A percentile compares a stretch with the other conserved stretches of the same genome.
These are phyloP conservation scores for Xanthoparmelia taractica DNA, from an alignment of 495 filamentous ascomycete genomes.

Conservation along the genomic window DNA sequence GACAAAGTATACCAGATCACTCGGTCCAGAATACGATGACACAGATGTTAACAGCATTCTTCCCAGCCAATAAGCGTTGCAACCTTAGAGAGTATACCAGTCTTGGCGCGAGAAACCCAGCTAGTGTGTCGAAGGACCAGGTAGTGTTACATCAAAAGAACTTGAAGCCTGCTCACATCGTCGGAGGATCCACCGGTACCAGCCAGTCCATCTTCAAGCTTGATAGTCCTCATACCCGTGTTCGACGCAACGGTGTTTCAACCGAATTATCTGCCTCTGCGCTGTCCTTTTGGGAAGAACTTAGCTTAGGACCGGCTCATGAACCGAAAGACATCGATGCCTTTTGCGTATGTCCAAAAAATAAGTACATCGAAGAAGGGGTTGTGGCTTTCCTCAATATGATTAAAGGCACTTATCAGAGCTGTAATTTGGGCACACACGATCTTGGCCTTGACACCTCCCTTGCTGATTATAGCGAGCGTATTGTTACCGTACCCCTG, in stretches of 20 bases:
- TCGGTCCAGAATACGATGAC: neutral
- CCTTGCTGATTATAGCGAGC: conserved; percentile 45
- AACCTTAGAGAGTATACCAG: conserved; percentile 4
- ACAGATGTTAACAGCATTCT: neutral
- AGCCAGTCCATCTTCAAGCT: conserved; percentile 10
- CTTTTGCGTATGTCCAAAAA: conserved; percentile 69
- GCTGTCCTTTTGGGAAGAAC: conserved; percentile 81
- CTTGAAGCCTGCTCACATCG: neutral
- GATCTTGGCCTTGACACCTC: conserved; percentile 49
- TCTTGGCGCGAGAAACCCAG: neutral
- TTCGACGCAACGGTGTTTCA: conserved; percentile 48
- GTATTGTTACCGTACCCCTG: conserved; percentile 40
- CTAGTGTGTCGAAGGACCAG: neutral
- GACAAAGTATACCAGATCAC: neutral
- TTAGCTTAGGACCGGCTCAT: conserved; percentile 71
- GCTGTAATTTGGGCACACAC: conserved; percentile 69
- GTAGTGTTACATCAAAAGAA: neutral
- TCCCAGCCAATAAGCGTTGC: conserved; percentile 8
- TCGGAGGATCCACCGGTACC: neutral
- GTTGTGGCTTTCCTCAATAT: conserved; percentile 63
- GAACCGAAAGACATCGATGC: conserved; percentile 72
- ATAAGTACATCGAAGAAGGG: conserved; percentile 49
- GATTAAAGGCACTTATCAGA: conserved; percentile 67
- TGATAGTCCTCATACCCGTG: conserved; percentile 13
- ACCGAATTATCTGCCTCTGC: conserved; percentile 74